Evolutionary conservation across 768 basidiomycete species (phyloP), one percentile per base, ranked within the genome.

Genomic region (Sarcomyxa edulis): DNA sequence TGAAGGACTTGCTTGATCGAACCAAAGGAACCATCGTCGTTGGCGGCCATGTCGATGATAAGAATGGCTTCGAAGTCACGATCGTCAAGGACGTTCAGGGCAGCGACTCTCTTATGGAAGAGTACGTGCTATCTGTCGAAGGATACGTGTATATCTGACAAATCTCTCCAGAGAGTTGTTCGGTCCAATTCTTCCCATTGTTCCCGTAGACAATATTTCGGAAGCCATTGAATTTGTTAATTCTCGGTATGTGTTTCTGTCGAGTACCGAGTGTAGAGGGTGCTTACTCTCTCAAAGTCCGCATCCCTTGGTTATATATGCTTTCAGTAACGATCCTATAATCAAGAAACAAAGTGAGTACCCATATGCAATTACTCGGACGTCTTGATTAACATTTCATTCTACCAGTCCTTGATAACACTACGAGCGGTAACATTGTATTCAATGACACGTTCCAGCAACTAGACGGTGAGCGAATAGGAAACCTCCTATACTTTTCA

Each of bases 121-220:
- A 74, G 77, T 81, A 42, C 32, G 70, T 54, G 2, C 14, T 23
- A 40, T 11, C 32, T 26, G 14, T 19, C 21, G 10, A 38, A 1
- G 10, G 11, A 4, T 31, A 21, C 20, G 2, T 32, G 5, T 24
- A 16, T 15, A 16, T 18, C 3, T 32, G 28, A 14, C 6, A 15
- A 32, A 14, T 22, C 20, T 12, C 6, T 35, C 4, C 46, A 85
- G 84, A 44, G 86, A 88, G 53, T 53, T 86, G 3, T 89, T 89
- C 46, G 86, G 83, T 0, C 85, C 86, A 1, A 54, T 88, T 16
- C 49, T 88, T 6, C 76, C 84, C 1, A 65, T 89, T 31, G 48
- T 86, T 9, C 61, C 74, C 0, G 69, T 87, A 1, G 71, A 78
- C 22, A 61, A 55, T 37, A 37, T 82, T 6, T 66, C 76, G 3